Base-by-base conservation (phyloP, 2,329 filamentous ascomycete genomes). In the Sporothrix brunneoviolacea region DNA sequence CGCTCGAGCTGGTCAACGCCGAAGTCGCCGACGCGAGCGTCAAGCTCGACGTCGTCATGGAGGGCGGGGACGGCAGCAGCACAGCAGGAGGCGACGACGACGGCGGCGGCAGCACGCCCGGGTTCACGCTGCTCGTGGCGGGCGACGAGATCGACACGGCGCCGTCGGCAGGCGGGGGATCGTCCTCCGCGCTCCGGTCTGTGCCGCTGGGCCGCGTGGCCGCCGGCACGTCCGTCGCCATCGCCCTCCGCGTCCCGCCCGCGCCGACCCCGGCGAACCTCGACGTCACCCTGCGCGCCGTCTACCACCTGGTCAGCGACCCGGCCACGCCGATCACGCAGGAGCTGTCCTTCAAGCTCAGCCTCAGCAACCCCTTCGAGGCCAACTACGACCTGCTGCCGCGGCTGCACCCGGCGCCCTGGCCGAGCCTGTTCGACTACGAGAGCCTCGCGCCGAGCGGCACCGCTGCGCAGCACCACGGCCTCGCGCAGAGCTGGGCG, bases 361-460 rank as follows among this genome's bases (percentile, higher is more conserved):
- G 82, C 33, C 77, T 96, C 50, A 81, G 88, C 48, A 84, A 82
- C 44, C 89, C 91, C 0, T 97, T 98, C 60, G 90, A 95, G 68
- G 88, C 90, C 15, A 93, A 87, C 61, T 96, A 95, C 65, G 88
- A 94, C 55, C 81, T 97, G 55, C 76, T 84, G 12, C 90, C 93
- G 10, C 79, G 86, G 9, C 73, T 95, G 4, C 86, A 96, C 64
- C 67, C 77, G 0, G 83, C 86, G 43, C 74, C 81, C 3, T 98
- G 93, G 91, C 91, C 93, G 1, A 90, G 84, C 63, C 83, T 94
- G 59, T 98, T 97, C 65, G 76, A 82, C 47, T 71, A 78, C 16
- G 76, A 82, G 19, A 70, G 69, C 13, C 60, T 79, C 55, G n/a
- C n/a, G n/a, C n/a, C n/a, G n/a, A 8, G 9, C 4, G 15, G 9